Percentiles rank a stretch among this genome's conserved stretches.
Evolutionary conservation across 148 eudicot species (phyloP).

Genomic region (Vaccinium vitisidaea): DNA sequence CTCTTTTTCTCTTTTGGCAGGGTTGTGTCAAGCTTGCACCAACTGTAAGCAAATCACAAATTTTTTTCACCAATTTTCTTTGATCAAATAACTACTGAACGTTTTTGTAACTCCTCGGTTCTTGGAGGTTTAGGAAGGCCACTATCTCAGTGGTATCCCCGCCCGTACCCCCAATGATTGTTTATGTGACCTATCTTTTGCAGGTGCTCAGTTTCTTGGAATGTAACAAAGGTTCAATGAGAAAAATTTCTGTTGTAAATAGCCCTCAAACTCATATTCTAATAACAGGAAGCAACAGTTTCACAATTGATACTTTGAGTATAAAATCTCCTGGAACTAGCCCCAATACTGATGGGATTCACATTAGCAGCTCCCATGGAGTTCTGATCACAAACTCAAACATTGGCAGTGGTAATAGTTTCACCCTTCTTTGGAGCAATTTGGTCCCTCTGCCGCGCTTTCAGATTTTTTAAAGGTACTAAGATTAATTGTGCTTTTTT

Average conservation of each 20-base stretch:
- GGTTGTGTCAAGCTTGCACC: conserved; percentile 29
- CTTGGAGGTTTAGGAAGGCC: no score
- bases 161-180: background rate
- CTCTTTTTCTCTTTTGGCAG: conserved; percentile 9
- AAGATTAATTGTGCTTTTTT: background rate
- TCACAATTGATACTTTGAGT: background rate
- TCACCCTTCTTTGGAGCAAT: background rate
- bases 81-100: no score
- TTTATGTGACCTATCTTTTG: background rate
- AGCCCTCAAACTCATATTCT: conserved; percentile 31
- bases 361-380: conserved; percentile 21
- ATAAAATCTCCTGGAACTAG: conserved; percentile 22
- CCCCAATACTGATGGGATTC: conserved; percentile 29
- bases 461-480: background rate
- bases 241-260: conserved; percentile 16
- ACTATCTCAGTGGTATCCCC: no score
- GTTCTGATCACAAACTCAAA: conserved; percentile 5
- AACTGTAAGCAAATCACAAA: conserved; percentile 16
- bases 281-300: background rate
- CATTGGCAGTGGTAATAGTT: conserved; percentile 21
- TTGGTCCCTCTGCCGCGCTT: background rate
- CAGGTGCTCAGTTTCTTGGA: conserved; percentile 18
- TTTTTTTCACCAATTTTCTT: background rate
- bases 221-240: conserved; percentile 11
- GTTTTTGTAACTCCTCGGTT: no score